Evolutionary conservation across 371 early-diverging fungal species (phyloP), one percentile per base, ranked within the genome.

Genomic region (Rhizopus microsporus): DNA sequence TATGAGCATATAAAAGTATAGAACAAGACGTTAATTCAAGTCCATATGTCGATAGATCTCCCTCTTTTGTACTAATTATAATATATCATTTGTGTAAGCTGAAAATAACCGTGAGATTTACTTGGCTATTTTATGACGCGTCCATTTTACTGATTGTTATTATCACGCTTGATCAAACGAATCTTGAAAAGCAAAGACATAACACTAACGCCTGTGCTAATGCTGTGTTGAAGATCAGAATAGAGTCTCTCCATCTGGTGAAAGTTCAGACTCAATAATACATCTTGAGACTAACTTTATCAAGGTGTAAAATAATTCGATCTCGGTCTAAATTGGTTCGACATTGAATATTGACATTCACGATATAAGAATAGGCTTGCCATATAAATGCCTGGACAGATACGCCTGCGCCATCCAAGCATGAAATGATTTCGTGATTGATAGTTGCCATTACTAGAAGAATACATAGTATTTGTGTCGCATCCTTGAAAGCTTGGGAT

Each of bases 371-470:
- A 10, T 33, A 5, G 46, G 17, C 46, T 47, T 57, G 55, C 62
- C 57, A 69, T 37, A 29, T 51, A 62, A n/a, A 39, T 40, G 1
- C 55, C 62, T 34, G 58, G 62, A 42, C 67, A 66, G 4, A 58
- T 50, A 34, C 59, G 55, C 51, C 62, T 64, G n/a, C 48, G 37
- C 48, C 57, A 56, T 16, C 47, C 47, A 48, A 56, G 48, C 5
- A 29, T 31, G 4, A 38, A 48, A 15, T 56, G 47, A n/a, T 56
- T 39, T 0, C 57, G 35, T 0, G 32, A 30, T 29, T 39, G 9
- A 13, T 48, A 10, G 15, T 4, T 23, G n/a, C 57, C 57, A 17
- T 56, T 46, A 15, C 47, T 47, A 45, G 57, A 29, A 8, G 49
- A 34, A 37, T 29, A 35, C 38, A 56, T 37, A 2, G 57, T 16